Evolutionary conservation across 2,329 filamentous ascomycete genomes (phyloP).

Genomic region (Alternaria tenuissima): DNA sequence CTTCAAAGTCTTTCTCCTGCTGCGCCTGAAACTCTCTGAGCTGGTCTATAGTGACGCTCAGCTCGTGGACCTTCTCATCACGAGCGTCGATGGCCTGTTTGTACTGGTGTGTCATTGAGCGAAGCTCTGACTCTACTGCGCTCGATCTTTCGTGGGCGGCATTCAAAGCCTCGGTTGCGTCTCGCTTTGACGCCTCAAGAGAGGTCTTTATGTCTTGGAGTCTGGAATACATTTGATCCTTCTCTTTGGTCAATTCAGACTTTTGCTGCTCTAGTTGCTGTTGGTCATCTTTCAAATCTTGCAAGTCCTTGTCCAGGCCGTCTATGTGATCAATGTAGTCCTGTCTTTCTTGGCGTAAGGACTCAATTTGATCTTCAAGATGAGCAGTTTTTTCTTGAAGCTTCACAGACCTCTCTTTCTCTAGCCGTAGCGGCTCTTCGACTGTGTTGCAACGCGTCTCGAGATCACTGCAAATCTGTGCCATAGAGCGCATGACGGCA

Average conservation of each 20-base stretch:
- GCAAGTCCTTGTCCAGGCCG: constrained; percentile 47
- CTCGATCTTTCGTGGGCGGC: constrained; percentile 32
- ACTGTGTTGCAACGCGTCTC: constrained; percentile 64
- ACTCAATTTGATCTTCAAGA: constrained; percentile 48
- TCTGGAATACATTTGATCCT: constrained; percentile 42
- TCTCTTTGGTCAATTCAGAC: constrained; percentile 45
- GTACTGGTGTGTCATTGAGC: constrained; percentile 27
- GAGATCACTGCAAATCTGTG: constrained; percentile 63
- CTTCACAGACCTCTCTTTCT: constrained; percentile 48
- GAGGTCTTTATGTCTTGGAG: constrained; percentile 46
- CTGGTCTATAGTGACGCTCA: constrained; percentile 13
- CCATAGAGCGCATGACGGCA: constrained; percentile 59
- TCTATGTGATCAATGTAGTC: constrained; percentile 44
- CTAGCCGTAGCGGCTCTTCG: constrained; percentile 62
- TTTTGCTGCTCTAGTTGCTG: constrained; percentile 36
- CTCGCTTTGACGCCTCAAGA: constrained; percentile 48
- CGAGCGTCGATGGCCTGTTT: constrained; percentile 26
- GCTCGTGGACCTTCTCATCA: constrained; percentile 15
- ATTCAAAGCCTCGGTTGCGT: constrained; percentile 41
- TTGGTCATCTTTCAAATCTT: constrained; percentile 48
- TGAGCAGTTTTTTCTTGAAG: constrained; percentile 44
- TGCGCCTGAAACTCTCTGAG: constrained; percentile 19
- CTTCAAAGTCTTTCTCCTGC: constrained; percentile 17
- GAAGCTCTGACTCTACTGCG: constrained; percentile 50
- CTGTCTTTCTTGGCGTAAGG: constrained; percentile 36